These are phyloP conservation scores for Forsythia suspensa DNA, from an alignment of 257 asterid species.

Conservation along the genomic window DNA sequence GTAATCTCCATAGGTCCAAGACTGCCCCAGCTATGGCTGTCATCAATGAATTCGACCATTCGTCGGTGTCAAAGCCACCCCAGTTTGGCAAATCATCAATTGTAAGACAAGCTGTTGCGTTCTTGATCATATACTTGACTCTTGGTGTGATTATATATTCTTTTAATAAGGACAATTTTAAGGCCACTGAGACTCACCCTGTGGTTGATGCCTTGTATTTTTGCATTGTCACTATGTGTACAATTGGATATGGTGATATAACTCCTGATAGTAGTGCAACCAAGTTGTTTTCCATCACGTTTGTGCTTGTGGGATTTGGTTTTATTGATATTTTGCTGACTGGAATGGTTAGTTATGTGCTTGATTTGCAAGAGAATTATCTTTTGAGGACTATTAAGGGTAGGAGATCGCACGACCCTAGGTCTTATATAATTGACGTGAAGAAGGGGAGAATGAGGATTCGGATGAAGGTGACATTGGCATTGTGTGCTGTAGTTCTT, in stretches of 20 bases:
- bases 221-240: conserved; percentile 96
- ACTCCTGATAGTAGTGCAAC: conserved; percentile 69
- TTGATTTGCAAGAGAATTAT: conserved; percentile 89
- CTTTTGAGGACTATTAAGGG: conserved; percentile 69
- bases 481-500: conserved; percentile 83
- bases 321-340: conserved; percentile 77
- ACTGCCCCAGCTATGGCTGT: conserved; percentile 92
- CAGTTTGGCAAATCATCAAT: conserved; percentile 44
- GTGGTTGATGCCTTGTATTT: conserved; percentile 93
- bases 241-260: conserved; percentile 97
- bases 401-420: conserved; percentile 48
- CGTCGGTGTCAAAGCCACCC: conserved; percentile 47
- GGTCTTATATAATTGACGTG: conserved; percentile 76
- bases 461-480: conserved; percentile 85
- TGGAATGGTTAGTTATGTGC: conserved; percentile 92
- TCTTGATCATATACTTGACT: conserved; percentile 66
- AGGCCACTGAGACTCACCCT: conserved; percentile 68
- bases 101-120: conserved; percentile 66
- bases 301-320: conserved; percentile 94
- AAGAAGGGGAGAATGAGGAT: conserved; percentile 99
- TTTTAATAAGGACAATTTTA: conserved; percentile 53
- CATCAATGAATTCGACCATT: conserved; percentile 53
- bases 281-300: conserved; percentile 73
- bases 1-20: conserved; percentile 74
- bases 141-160: conserved; percentile 81